A percentile compares a stretch with the other conserved stretches of the same genome.
Conservation (phyloP, 2,329 filamentous ascomycete species). For the Alternaria sp. region DNA sequence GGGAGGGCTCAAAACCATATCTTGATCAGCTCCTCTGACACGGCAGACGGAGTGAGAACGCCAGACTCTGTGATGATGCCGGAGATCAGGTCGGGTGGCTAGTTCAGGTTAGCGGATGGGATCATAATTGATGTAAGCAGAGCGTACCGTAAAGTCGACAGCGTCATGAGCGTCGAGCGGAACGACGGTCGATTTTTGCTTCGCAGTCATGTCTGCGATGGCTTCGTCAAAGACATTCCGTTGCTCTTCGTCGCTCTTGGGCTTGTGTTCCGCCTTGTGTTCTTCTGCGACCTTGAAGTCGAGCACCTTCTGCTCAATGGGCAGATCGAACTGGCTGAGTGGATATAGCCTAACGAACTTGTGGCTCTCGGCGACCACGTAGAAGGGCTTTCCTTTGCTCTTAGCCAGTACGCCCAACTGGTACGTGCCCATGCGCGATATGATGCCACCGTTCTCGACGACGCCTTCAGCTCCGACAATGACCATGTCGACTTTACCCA, state of each 20-base stretch:
- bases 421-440: slow-evolving; percentile 84
- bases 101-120: slow-evolving; percentile 7
- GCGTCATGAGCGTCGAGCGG: slow-evolving; percentile 52
- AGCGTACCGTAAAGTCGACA: slow-evolving; percentile 73
- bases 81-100: slow-evolving; percentile 73
- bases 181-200: slow-evolving; percentile 21
- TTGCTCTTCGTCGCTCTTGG: slow-evolving; percentile 14
- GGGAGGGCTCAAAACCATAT: slow-evolving; percentile 57
- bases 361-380: slow-evolving; percentile 92
- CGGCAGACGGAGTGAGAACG: slow-evolving; percentile 72
- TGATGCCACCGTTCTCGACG: slow-evolving; percentile 90
- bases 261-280: slow-evolving; percentile 9
- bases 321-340: slow-evolving; percentile 79
- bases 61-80: slow-evolving; percentile 79
- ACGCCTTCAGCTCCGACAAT: slow-evolving; percentile 80
- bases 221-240: slow-evolving; percentile 56
- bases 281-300: slow-evolving; percentile 69
- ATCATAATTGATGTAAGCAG: neutral
- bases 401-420: slow-evolving; percentile 85
- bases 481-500: slow-evolving; percentile 74
- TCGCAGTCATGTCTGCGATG: slow-evolving; percentile 39
- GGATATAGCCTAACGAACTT: slow-evolving; percentile 93
- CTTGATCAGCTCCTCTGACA: slow-evolving; percentile 73
- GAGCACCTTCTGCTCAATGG: slow-evolving; percentile 78
- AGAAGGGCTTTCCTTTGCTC: slow-evolving; percentile 76